Evolutionary conservation across 768 basidiomycete genomes (phyloP).

Genomic region (Thelephora aurantiotincta): DNA sequence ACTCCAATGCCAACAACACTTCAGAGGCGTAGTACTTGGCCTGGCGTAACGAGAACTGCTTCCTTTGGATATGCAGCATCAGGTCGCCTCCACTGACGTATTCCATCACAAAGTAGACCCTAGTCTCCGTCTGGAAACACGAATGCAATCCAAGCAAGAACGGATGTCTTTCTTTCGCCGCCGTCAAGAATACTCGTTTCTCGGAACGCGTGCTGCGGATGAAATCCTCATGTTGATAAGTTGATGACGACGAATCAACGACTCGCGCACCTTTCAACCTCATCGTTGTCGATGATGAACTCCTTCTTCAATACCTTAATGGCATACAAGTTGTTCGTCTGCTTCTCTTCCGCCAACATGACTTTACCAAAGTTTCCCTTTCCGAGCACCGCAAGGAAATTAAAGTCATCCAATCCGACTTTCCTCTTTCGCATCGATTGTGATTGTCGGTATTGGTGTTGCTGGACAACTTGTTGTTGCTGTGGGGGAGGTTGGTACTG

Average conservation of each 20-base stretch:
- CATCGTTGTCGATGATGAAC: constrained; percentile 99
- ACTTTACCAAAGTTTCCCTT: constrained; percentile 99
- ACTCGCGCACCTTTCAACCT: constrained; percentile 80
- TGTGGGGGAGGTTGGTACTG: constrained; percentile 15
- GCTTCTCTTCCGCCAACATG: constrained; percentile 99
- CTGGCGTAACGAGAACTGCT: constrained; percentile 96
- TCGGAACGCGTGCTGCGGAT: constrained; percentile 83
- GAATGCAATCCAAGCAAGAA: constrained; percentile 95
- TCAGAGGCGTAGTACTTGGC: constrained; percentile 99
- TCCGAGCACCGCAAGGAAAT: constrained; percentile 94
- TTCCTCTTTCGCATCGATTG: constrained; percentile 48
- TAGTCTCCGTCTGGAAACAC: constrained; percentile 99
- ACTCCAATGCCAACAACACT: constrained; percentile 89
- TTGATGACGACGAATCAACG: background rate
- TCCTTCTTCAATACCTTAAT: constrained; percentile 99
- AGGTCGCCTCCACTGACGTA: constrained; percentile 98
- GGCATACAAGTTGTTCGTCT: constrained; percentile 76
- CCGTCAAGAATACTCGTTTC: constrained; percentile 94
- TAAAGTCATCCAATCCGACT: constrained; percentile 96
- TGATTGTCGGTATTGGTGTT: constrained; percentile 25
- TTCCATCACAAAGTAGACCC: constrained; percentile 99
- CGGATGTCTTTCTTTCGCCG: constrained; percentile 94
- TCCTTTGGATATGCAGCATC: constrained; percentile 98
- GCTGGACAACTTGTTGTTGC: constrained; percentile 17
- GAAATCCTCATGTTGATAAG: background rate